phyloP scores from a whole-genome alignment of 1,284 basidiomycete species.

The Grifola frondosa region DNA sequence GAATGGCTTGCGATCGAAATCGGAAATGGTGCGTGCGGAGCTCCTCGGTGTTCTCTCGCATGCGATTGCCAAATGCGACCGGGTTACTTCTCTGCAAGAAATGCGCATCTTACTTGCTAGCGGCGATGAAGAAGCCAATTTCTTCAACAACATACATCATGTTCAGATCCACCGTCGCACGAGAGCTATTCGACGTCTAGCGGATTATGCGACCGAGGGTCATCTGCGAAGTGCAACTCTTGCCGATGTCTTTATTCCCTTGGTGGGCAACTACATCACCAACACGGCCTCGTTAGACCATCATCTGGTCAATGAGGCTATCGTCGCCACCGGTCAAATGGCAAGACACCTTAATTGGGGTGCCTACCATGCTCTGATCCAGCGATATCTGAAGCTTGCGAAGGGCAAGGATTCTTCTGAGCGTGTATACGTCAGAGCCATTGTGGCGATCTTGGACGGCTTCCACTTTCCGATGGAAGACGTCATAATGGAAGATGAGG shows the following conservation, averaged over 20 bases:
- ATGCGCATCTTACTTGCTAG: constrained; percentile 82
- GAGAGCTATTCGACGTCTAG: constrained; percentile 84
- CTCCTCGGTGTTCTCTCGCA: constrained; percentile 80
- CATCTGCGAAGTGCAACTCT: constrained; percentile 73
- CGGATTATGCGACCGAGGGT: constrained; percentile 76
- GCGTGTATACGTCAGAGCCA: constrained; percentile 82
- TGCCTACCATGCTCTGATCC: constrained; percentile 80
- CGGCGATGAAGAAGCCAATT: constrained; percentile 94
- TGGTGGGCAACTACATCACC: constrained; percentile 82
- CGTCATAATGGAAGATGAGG: constrained; percentile 33
- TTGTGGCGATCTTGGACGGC: constrained; percentile 86
- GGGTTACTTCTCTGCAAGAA: constrained; percentile 68
- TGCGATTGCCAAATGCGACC: constrained; percentile 67
- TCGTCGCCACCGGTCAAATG: constrained; percentile 75
- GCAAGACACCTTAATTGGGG: constrained; percentile 81
- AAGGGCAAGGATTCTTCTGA: constrained; percentile 75
- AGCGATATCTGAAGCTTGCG: constrained; percentile 79
- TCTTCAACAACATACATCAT: constrained; percentile 96
- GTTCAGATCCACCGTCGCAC: constrained; percentile 92
- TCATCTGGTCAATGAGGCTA: constrained; percentile 90
- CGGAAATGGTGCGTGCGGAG: constrained; percentile 89
- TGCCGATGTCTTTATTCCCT: constrained; percentile 83
- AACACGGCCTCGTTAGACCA: constrained; percentile 79
- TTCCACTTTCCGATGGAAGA: constrained; percentile 87
- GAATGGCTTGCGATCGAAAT: constrained; percentile 76